Evolutionary conservation across 2,329 filamentous ascomycete genomes (phyloP).

Genomic region (Endothia cerciana): DNA sequence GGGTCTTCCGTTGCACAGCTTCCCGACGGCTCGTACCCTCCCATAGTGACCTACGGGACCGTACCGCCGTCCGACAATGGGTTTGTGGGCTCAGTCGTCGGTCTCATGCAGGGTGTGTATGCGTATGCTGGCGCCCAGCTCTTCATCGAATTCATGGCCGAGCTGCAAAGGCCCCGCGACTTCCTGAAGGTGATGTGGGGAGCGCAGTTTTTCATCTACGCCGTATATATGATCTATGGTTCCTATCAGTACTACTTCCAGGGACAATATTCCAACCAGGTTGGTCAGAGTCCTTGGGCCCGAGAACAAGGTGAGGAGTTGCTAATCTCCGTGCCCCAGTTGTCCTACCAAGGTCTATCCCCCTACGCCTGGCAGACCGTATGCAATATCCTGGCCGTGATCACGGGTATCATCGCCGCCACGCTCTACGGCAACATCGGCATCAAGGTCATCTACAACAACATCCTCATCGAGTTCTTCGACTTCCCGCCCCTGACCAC

Average conservation of each 20-base stretch:
- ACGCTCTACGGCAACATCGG: conserved; percentile 56
- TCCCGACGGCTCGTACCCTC: conserved; percentile 37
- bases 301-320: background rate
- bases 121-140: conserved; percentile 60
- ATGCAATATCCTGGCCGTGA: conserved; percentile 46
- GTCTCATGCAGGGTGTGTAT: conserved; percentile 56
- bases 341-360: conserved; percentile 46
- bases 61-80: conserved; percentile 46
- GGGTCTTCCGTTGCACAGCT: conserved; percentile 36
- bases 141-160: conserved; percentile 59
- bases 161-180: conserved; percentile 47
- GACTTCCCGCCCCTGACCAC: conserved; percentile 50
- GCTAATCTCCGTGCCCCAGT: conserved; percentile 38
- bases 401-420: conserved; percentile 48
- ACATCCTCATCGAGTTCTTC: conserved; percentile 54
- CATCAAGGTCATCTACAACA: conserved; percentile 55
- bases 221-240: conserved; percentile 44
- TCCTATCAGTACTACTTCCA: conserved; percentile 46
- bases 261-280: conserved; percentile 44
- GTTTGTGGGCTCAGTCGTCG: conserved; percentile 49
- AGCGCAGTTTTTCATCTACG: conserved; percentile 44
- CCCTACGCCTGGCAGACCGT: conserved; percentile 47
- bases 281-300: background rate
- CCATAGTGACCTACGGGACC: conserved; percentile 41
- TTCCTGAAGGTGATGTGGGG: conserved; percentile 45